These are phyloP conservation scores for Ophidiomyces ophidiicola DNA, from an alignment of 2,329 filamentous ascomycete genomes.

Conservation along the genomic window DNA sequence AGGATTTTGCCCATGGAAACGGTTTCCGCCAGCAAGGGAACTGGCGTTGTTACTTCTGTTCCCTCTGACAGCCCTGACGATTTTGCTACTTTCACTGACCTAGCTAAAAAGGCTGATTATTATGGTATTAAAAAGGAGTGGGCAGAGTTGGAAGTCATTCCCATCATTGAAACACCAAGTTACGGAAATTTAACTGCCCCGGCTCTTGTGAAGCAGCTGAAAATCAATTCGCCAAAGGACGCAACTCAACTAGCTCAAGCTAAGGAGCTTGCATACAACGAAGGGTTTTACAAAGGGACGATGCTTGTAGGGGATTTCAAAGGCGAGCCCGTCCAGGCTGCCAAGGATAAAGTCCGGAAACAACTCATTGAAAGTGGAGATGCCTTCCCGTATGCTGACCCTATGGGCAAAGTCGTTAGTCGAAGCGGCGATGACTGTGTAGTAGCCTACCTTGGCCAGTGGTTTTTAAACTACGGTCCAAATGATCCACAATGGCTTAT, in stretches of 20 bases:
- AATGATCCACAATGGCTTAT: constrained; percentile 68
- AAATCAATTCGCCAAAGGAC: constrained; percentile 95
- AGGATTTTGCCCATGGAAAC: constrained; percentile 91
- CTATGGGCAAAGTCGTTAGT: constrained; percentile 77
- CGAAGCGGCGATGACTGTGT: constrained; percentile 88
- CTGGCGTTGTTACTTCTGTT: constrained; percentile 89
- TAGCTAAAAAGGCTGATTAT: constrained; percentile 90
- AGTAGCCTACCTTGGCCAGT: constrained; percentile 86
- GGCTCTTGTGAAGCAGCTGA: constrained; percentile 75
- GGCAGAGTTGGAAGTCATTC: constrained; percentile 78
- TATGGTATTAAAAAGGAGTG: constrained; percentile 95
- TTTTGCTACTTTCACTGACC: constrained; percentile 74
- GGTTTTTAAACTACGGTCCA: constrained; percentile 95
- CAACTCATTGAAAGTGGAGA: constrained; percentile 62
- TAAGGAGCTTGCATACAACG: constrained; percentile 93
- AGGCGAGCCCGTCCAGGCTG: constrained; percentile 72
- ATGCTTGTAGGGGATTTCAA: constrained; percentile 81
- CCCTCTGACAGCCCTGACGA: constrained; percentile 95
- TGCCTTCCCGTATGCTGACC: constrained; percentile 88
- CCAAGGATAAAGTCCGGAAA: constrained; percentile 72
- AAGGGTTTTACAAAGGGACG: constrained; percentile 89
- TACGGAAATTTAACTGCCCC: constrained; percentile 79
- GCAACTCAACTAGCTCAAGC: constrained; percentile 79
- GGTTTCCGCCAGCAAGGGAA: constrained; percentile 85
- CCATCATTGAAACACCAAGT: constrained; percentile 77